Evolutionary conservation across 805 yeast species (phyloP).

Genomic region (Monosporozyma servazzii): DNA sequence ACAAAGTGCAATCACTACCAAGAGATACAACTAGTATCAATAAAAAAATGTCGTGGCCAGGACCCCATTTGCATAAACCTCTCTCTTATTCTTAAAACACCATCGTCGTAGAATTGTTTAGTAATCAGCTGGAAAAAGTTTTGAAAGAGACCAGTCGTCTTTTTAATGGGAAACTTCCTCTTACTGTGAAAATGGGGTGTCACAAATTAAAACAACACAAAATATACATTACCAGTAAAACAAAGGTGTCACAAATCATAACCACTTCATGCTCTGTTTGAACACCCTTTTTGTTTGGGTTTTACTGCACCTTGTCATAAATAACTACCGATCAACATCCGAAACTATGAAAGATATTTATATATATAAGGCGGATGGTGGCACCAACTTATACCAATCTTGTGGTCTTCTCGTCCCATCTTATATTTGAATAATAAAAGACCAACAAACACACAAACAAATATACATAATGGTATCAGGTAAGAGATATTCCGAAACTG

Average conservation of each 20-base stretch:
- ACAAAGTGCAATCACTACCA: background rate
- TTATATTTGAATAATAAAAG: background rate
- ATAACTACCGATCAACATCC: too few relatives aligned
- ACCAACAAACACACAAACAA: background rate
- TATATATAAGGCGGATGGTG: background rate
- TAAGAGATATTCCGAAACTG: constrained; percentile 24
- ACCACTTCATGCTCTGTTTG: too few relatives aligned
- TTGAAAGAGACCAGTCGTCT: background rate
- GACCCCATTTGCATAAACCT: background rate
- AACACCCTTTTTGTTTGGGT: background rate
- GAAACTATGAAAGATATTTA: too few relatives aligned
- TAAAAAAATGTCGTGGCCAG: too few relatives aligned
- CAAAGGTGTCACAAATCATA: background rate
- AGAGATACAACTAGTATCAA: too few relatives aligned
- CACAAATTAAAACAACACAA: background rate
- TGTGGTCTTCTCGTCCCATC: background rate
- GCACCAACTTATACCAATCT: background rate
- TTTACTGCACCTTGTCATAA: too few relatives aligned
- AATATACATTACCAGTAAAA: background rate
- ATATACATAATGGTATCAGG: constrained; percentile 12
- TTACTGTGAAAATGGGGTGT: background rate
- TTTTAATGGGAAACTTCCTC: background rate
- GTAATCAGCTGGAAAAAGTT: background rate
- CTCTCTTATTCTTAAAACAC: background rate
- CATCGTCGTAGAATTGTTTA: background rate